These are phyloP conservation scores for Diaporthe citrichinensis DNA, from an alignment of 2,329 filamentous ascomycete species.

Conservation along the genomic window DNA sequence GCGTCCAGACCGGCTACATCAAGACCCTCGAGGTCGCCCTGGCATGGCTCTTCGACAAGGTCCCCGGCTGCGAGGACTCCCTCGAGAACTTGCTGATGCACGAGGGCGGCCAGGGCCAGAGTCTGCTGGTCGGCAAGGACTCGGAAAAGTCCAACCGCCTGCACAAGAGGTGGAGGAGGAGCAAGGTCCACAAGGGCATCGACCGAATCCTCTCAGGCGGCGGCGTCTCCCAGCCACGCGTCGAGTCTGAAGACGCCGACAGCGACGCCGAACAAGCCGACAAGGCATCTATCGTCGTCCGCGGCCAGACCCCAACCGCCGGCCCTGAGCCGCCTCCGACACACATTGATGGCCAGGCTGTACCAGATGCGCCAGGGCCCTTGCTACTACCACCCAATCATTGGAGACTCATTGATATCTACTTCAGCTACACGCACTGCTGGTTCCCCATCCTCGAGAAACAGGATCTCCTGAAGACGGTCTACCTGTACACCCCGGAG, in stretches of 20 bases:
- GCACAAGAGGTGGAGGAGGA: slow-evolving; percentile 74
- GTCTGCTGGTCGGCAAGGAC: slow-evolving; percentile 67
- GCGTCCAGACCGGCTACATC: slow-evolving; percentile 85
- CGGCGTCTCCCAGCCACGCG: slow-evolving; percentile 49
- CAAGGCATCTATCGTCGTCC: slow-evolving; percentile 18
- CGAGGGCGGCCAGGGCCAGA: slow-evolving; percentile 57
- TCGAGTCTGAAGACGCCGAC: slow-evolving; percentile 52
- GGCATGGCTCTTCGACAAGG: slow-evolving; percentile 75
- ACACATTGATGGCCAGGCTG: neutral
- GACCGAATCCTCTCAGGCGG: slow-evolving; percentile 71
- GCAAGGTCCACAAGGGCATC: slow-evolving; percentile 73
- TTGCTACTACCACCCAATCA: slow-evolving; percentile 64
- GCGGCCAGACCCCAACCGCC: neutral
- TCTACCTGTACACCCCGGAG: slow-evolving; percentile 57
- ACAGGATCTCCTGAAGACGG: slow-evolving; percentile 68
- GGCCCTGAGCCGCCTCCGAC: slow-evolving; percentile 1
- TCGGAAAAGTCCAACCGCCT: slow-evolving; percentile 67
- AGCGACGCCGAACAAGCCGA: slow-evolving; percentile 46
- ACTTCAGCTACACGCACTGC: slow-evolving; percentile 81
- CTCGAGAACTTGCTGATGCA: slow-evolving; percentile 68
- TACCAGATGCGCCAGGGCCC: neutral
- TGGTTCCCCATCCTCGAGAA: slow-evolving; percentile 84
- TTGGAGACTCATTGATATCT: slow-evolving; percentile 77
- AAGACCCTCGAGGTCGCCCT: slow-evolving; percentile 79
- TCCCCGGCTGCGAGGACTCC: slow-evolving; percentile 70